phyloP scores from a whole-genome alignment of 371 early-diverging fungal species.

The Mortierella sp. region DNA sequence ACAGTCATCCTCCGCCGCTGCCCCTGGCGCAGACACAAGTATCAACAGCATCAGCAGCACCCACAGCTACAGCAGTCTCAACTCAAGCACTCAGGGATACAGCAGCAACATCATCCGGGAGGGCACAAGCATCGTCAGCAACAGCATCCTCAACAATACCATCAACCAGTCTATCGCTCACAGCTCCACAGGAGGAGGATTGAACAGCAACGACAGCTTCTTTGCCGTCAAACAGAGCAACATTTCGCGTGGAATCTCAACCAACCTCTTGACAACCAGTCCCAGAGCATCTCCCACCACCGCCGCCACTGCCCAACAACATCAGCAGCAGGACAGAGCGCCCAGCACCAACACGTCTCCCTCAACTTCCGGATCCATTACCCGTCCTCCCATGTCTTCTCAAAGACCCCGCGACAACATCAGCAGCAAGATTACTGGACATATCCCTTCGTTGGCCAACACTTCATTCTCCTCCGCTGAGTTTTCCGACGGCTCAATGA shows the following conservation, averaged over 20 bases:
- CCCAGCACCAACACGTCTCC: conserved; percentile 28
- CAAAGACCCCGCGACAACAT: conserved; percentile 23
- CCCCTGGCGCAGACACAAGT: conserved; percentile 34
- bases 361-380: conserved; percentile 14
- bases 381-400: conserved; percentile 37
- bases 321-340: conserved; percentile 13
- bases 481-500: not conserved
- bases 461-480: conserved; percentile 47
- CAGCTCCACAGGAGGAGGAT: conserved; percentile 13
- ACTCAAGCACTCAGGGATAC: conserved; percentile 15
- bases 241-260: conserved; percentile 40
- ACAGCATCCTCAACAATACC: conserved; percentile 51
- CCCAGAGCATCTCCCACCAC: not conserved
- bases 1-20: conserved; percentile 5
- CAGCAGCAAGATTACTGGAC: not conserved
- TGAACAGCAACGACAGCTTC: conserved; percentile 47
- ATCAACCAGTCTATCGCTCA: conserved; percentile 27
- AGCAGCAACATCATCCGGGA: conserved; percentile 18
- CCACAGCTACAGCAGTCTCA: conserved; percentile 40
- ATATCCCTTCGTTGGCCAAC: conserved; percentile 27
- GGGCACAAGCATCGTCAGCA: conserved; percentile 43
- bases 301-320: conserved; percentile 14
- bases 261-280: conserved; percentile 11
- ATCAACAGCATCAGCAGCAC: conserved; percentile 41
- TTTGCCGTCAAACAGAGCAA: conserved; percentile 36